Conservation (phyloP, 176 grass and related monocot genomes). For the Rhynchospora breviuscula region DNA sequence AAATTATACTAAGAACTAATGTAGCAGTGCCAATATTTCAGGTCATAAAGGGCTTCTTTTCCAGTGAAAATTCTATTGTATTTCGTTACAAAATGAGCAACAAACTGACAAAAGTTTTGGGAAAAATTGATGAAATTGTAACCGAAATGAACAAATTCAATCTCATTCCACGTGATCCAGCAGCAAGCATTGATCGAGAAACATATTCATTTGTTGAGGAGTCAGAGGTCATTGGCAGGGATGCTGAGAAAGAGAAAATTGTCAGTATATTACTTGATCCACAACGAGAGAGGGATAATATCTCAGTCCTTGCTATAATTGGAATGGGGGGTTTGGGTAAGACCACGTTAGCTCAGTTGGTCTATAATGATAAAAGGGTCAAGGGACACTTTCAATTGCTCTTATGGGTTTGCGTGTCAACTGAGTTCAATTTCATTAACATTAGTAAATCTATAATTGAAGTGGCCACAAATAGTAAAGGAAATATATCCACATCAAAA, state of each 20-base stretch:
- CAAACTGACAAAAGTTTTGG: conserved; percentile 21
- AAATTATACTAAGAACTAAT: too few species aligned
- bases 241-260: conserved; percentile 23
- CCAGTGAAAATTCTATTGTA: neutral
- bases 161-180: neutral
- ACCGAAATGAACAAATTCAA: neutral
- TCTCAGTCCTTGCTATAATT: conserved; percentile 28
- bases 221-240: conserved; percentile 24
- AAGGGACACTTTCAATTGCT: conserved; percentile 8
- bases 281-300: neutral
- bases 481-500: neutral
- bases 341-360: conserved; percentile 32
- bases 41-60: neutral
- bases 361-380: neutral
- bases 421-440: neutral
- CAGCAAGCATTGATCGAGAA: neutral
- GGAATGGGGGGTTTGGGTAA: conserved; percentile 47
- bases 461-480: neutral
- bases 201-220: conserved; percentile 1
- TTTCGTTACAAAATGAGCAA: conserved; percentile 2
- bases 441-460: conserved; percentile 16
- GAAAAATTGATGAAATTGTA: conserved; percentile 5
- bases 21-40: neutral
- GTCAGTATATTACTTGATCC: neutral
- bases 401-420: conserved; percentile 35